A percentile compares a stretch with the other conserved stretches of the same genome.
Evolutionary conservation across 768 basidiomycete genomes (phyloP).

Genomic region (Lepiota venenata): DNA sequence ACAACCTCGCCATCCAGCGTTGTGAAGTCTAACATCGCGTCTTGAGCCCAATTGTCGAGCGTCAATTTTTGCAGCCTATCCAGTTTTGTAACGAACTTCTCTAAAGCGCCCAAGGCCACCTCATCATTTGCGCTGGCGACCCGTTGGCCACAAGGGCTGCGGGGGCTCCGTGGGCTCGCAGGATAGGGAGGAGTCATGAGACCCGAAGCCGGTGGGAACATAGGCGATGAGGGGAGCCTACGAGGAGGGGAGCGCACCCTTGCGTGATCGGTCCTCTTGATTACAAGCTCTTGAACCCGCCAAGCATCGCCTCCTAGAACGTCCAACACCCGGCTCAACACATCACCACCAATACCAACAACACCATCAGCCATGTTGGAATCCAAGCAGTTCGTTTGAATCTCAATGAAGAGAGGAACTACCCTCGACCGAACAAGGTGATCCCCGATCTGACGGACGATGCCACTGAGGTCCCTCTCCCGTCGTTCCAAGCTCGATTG

Average conservation of each 20-base stretch:
- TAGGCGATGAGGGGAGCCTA: not conserved
- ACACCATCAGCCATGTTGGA: not conserved
- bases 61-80: constrained; percentile 8
- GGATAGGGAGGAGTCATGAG: constrained; percentile 8
- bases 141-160: not conserved
- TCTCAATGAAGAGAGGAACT: constrained; percentile 8
- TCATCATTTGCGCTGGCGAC: not conserved
- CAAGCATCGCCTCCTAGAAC: not conserved
- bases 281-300: constrained; percentile 3
- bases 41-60: constrained; percentile 9
- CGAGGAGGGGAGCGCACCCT: not conserved
- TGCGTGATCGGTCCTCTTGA: constrained; percentile 11
- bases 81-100: constrained; percentile 8
- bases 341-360: not conserved
- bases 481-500: constrained; percentile 1
- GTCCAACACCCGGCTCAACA: constrained; percentile 2
- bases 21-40: constrained; percentile 2
- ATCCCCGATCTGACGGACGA: constrained; percentile 3
- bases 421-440: constrained; percentile 8
- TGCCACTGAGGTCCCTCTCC: constrained; percentile 3
- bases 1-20: not conserved
- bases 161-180: constrained; percentile 2
- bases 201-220: not conserved
- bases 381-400: constrained; percentile 11
- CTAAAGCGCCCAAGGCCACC: constrained; percentile 3